Conservation (phyloP, 306 rosid species). For the Astragalus membranaceus region DNA sequence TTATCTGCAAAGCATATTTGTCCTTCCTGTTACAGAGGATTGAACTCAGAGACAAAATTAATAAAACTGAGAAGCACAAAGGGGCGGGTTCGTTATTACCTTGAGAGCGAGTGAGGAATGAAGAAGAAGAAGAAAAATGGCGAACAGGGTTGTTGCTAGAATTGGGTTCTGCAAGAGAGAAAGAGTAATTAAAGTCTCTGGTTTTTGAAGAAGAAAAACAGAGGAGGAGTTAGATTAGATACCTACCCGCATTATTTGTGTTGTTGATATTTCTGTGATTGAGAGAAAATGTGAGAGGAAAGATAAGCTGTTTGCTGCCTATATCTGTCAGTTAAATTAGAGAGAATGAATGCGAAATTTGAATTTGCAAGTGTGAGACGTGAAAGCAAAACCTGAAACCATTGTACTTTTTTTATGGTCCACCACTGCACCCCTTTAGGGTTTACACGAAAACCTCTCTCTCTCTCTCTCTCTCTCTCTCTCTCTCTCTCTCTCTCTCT, state of each 20-base stretch:
- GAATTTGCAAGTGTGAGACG: conserved; percentile 24
- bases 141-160: conserved; percentile 26
- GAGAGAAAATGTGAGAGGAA: conserved; percentile 13
- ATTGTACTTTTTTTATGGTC: background rate
- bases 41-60: too few relatives aligned
- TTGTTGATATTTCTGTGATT: background rate
- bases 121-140: conserved; percentile 32
- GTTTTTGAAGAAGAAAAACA: background rate
- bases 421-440: background rate
- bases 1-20: conserved; percentile 41
- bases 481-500: too few relatives aligned
- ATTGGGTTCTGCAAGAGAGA: conserved; percentile 33
- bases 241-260: conserved; percentile 34
- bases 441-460: background rate
- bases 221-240: background rate
- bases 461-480: too few relatives aligned
- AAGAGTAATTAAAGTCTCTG: conserved; percentile 1
- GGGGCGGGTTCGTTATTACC: too few relatives aligned
- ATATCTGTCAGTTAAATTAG: conserved; percentile 4
- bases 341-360: conserved; percentile 18
- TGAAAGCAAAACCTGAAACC: background rate
- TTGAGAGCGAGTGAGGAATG: conserved; percentile 51
- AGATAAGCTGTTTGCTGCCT: background rate
- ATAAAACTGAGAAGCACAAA: too few relatives aligned
- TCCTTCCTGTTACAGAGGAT: too few relatives aligned